Evolutionary conservation across 306 rosid species (phyloP), one percentile per base, ranked within the genome.

Genomic region (Gastrolobium villosum): DNA sequence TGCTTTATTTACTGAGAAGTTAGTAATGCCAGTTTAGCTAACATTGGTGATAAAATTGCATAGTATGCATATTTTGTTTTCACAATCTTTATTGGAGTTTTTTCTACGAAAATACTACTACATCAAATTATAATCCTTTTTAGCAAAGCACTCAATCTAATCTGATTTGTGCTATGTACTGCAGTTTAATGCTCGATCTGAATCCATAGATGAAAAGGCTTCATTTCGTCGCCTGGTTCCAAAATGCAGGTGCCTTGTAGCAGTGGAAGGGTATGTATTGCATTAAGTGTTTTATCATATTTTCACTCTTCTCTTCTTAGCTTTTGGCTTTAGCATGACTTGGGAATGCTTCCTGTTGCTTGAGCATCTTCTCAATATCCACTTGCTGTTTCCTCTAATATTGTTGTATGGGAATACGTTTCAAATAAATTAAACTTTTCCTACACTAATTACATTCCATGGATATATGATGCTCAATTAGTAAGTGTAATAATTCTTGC

Each of bases 141-240:
- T 50, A 9, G 57, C 31, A 5, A 52, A 37, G 62, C 74, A 32
- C 55, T 73, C 32, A 44, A 7, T 79, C 9, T 82, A 52, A 70
- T 78, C 11, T 76, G 65, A 39, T 60, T 7, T 65, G 28, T 78
- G 32, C 10, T 72, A 10, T 55, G 36, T 28, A 43, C 77, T 82
- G 78, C 88, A 93, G 98, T 93, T 93, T 84, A 93, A 93, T 86
- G 97, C 97, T 81, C 87, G 97, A 10, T 87, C 93, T 61, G 97
- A 91, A 77, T 91, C 97, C 46, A 77, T 93, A 4, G 69, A 74
- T 79, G 95, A 89, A 65, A 91, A 87, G 79, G 89, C 97, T 56
- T 91, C 98, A 62, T 91, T 93, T 83, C 90, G 91, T 6, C 93
- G 95, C 26, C 79, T 91, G 48, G 63, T 88, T 83, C 95, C 98